phyloP scores from a whole-genome alignment of 176 grass and related monocot species.

The Musa acuminata region DNA sequence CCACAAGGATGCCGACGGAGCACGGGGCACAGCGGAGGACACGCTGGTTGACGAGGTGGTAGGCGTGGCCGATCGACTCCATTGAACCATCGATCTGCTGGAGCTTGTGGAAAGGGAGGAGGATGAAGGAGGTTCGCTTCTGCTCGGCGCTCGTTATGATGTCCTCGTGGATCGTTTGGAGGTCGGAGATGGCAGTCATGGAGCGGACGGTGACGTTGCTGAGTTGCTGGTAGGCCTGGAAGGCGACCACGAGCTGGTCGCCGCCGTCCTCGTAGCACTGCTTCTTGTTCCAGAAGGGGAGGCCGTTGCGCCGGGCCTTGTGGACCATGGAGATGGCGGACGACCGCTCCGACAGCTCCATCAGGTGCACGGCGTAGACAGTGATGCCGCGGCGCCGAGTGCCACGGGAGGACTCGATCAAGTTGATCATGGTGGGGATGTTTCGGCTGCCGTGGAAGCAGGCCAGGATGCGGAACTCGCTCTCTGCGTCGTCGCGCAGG shows the following conservation, averaged over 20 bases:
- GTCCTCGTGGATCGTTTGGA: conserved; percentile 4
- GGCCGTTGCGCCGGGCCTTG: conserved; percentile 3
- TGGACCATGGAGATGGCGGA: not conserved
- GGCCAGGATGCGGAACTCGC: not conserved
- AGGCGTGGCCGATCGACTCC: not conserved
- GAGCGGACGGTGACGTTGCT: not conserved
- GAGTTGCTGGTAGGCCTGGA: conserved; percentile 7
- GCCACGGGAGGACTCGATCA: conserved; percentile 3
- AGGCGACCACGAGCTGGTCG: conserved; percentile 1
- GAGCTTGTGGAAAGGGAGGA: conserved; percentile 7
- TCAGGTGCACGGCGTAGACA: not conserved
- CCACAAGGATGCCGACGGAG: conserved; percentile 5
- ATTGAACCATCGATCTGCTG: not conserved
- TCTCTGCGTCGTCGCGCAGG: not conserved
- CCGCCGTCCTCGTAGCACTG: not conserved
- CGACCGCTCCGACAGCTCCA: not conserved
- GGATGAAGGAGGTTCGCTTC: not conserved
- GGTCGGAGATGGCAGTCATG: conserved; percentile 2
- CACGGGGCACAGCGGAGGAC: not conserved
- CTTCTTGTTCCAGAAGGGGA: conserved; percentile 4
- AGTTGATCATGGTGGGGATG: conserved; percentile 2
- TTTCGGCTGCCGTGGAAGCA: conserved; percentile 1
- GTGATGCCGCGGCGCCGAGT: not conserved
- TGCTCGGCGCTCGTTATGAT: not conserved
- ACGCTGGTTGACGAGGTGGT: conserved; percentile 1